phyloP scores from a whole-genome alignment of 2,329 filamentous ascomycete species.

The Emydomyces testavorans region DNA sequence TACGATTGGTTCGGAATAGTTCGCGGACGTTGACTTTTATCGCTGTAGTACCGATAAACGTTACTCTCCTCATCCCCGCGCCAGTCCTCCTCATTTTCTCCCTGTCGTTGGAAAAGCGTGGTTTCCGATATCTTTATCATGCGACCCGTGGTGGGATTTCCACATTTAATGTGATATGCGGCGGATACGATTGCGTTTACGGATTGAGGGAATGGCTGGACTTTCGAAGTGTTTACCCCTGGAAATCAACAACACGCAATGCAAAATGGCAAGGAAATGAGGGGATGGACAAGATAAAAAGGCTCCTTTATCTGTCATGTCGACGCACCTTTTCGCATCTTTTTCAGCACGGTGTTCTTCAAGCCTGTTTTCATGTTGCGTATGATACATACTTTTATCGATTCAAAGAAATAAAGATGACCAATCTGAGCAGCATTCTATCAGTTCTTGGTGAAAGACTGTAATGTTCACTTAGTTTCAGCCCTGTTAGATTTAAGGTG shows the following conservation, averaged over 20 bases:
- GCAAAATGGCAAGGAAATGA: not conserved
- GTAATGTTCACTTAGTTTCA: no score
- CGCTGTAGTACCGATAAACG: conserved; percentile 15
- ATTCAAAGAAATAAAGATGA: conserved; percentile 3
- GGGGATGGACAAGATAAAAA: conserved; percentile 4
- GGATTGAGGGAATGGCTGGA: not conserved
- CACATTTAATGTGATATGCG: not conserved
- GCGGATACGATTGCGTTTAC: not conserved
- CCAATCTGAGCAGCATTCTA: conserved; percentile 3
- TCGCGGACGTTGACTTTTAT: not conserved
- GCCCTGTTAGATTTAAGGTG: no score
- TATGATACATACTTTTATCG: conserved; percentile 9
- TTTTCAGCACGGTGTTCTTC: conserved; percentile 3
- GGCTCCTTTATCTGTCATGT: not conserved
- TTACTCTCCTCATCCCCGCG: not conserved
- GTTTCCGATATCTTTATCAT: not conserved
- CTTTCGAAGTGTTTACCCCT: not conserved
- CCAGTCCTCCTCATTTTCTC: not conserved
- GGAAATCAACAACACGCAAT: not conserved
- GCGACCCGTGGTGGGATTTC: not conserved
- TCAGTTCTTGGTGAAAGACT: no score
- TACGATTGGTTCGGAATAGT: not conserved
- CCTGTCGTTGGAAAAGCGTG: not conserved
- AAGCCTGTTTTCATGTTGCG: conserved; percentile 5
- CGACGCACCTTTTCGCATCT: not conserved